phyloP scores from a whole-genome alignment of 306 rosid genomes.

The Acmispon strigosus region DNA sequence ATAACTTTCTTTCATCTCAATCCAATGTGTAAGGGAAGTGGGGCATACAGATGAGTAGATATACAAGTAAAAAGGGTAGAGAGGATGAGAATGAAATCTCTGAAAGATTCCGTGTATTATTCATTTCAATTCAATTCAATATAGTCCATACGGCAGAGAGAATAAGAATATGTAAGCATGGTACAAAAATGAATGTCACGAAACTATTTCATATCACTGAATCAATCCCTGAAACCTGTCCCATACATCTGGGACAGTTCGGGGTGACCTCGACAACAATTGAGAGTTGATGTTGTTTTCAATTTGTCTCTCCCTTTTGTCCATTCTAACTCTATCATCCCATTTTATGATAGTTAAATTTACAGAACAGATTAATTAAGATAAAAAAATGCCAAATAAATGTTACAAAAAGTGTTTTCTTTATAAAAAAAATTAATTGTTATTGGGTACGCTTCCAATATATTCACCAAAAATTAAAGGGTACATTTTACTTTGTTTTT shows the following conservation, averaged over 20 bases:
- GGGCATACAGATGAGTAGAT: background rate
- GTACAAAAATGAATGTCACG: slow-evolving; percentile 25
- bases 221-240: slow-evolving; percentile 27
- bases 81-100: slow-evolving; percentile 27
- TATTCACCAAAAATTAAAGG: too few species aligned
- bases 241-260: slow-evolving; percentile 29
- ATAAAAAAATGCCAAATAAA: background rate
- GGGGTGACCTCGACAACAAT: slow-evolving; percentile 28
- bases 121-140: slow-evolving; percentile 24
- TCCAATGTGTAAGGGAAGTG: slow-evolving; percentile 24
- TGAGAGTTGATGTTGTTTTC: slow-evolving; percentile 26
- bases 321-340: slow-evolving; percentile 21
- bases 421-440: too few species aligned
- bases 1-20: slow-evolving; percentile 24
- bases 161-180: slow-evolving; percentile 40
- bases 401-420: background rate
- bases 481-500: too few species aligned
- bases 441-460: background rate
- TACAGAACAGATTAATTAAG: background rate
- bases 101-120: slow-evolving; percentile 43
- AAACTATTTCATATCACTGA: slow-evolving; percentile 22
- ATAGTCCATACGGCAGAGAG: slow-evolving; percentile 26
- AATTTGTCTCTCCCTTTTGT: slow-evolving; percentile 40
- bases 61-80: slow-evolving; percentile 14
- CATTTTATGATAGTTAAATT: background rate